Evolutionary conservation across 2,329 filamentous ascomycete species (phyloP).

Genomic region (Fusarium tuaranense): DNA sequence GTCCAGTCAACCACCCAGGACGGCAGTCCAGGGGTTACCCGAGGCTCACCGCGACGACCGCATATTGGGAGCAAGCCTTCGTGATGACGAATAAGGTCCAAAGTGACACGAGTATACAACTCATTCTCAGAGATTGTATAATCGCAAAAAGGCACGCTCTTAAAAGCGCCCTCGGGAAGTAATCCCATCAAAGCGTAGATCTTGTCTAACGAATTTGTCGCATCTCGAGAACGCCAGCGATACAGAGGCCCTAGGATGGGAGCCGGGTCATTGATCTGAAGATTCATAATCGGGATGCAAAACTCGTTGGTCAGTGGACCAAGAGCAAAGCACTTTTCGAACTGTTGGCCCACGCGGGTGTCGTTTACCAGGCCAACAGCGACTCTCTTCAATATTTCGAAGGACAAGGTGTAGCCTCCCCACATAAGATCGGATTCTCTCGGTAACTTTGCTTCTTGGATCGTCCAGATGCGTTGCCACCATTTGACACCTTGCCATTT

Average conservation of each 20-base stretch:
- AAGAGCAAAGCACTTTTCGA: not conserved
- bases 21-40: not conserved
- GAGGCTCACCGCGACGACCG: not conserved
- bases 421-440: not conserved
- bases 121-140: not conserved
- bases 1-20: not conserved
- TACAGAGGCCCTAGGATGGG: not conserved
- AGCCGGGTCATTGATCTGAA: not conserved
- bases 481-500: slow-evolving; percentile 3
- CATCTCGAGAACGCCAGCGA: not conserved
- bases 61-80: not conserved
- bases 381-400: not conserved
- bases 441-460: not conserved
- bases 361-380: not conserved
- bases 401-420: not conserved
- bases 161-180: not conserved
- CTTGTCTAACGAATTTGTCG: not conserved
- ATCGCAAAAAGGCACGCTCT: not conserved
- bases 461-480: slow-evolving; percentile 9
- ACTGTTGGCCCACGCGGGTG: not conserved
- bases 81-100: not conserved
- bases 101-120: not conserved
- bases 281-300: not conserved
- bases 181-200: not conserved
- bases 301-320: not conserved